Evolutionary conservation across 208 protist species (phyloP).

Genomic region (Strigomonas culicis): DNA sequence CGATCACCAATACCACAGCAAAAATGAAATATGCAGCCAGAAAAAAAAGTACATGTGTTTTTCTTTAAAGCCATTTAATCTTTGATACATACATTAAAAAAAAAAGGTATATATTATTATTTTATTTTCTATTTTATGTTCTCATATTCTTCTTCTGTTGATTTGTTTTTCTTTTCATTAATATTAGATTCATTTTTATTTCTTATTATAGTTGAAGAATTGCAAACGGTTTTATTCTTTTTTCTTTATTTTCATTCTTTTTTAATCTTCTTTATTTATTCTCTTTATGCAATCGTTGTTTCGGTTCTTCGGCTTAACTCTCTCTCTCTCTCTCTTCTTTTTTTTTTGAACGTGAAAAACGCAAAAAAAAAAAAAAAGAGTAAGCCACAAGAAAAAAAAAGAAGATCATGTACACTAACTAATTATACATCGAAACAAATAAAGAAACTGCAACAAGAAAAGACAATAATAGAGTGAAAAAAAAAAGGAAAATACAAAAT

Average conservation of each 20-base stretch:
- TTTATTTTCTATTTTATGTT: constrained; percentile 6
- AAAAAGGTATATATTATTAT: not conserved
- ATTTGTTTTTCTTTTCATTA: constrained; percentile 13
- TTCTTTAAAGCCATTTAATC: no score
- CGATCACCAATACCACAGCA: no score
- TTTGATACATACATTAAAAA: no score
- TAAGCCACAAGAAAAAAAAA: not conserved
- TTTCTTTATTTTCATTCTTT: not conserved
- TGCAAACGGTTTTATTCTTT: constrained; percentile 11
- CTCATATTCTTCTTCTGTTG: not conserved
- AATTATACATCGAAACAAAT: not conserved
- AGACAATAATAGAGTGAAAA: constrained; percentile 10
- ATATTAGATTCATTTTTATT: constrained; percentile 12
- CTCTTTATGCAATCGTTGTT: not conserved
- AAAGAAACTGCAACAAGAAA: constrained; percentile 13
- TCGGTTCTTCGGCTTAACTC: not conserved
- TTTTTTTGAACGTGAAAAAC: constrained; percentile 9
- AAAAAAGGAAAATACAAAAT: constrained; percentile 15
- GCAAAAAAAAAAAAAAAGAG: constrained; percentile 12
- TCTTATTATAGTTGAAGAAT: constrained; percentile 3
- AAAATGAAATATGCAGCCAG: not conserved
- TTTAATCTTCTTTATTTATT: not conserved
- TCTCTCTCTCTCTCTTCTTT: constrained; percentile 1
- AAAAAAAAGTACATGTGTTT: no score
- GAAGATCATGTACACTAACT: not conserved